Base-by-base conservation (phyloP, 2,329 filamentous ascomycete genomes). In the Delphinella strobiligena region DNA sequence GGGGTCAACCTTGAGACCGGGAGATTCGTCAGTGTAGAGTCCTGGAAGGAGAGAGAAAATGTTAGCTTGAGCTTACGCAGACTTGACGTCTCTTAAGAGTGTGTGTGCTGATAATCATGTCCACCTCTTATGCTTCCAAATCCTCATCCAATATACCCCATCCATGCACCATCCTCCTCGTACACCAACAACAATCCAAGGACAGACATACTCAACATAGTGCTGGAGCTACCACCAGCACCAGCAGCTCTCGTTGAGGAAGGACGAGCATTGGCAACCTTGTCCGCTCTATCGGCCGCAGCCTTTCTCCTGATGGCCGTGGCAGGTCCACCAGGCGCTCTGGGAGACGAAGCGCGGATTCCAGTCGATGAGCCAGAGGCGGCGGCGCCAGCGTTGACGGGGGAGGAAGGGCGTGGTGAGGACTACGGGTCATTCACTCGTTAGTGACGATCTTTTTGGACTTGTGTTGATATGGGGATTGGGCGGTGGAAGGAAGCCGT, bases 1-100 rank as follows among this genome's bases (percentile, higher is more conserved):
- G 16, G 91, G 91, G 63, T 98, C 91, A 49, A 98, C 91, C 72
- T 95, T 94, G 55, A 98, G 72, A 47, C 91, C 91, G 43, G 91
- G 91, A 49, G 85, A 93, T 71, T 98, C 91, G 61, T 98, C 91
- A 43, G 91, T 98, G 78, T 98, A 98, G 33, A 98, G 80, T 66
- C 78, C 82, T 87, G 42, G 17, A 37, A 27, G 12, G 22, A 27
- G 22, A 12, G 7, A 7, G 22, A 7, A n/a, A 27, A 27, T 27
- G 22, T 27, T 27, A 27, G 22, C 22, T 27, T 27, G n/a, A n/a
- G n/a, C n/a, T n/a, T n/a, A n/a, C n/a, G n/a, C n/a, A n/a, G n/a
- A n/a, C n/a, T n/a, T n/a, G n/a, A n/a, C n/a, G n/a, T n/a, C n/a
- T n/a, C n/a, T n/a, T n/a, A n/a, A n/a, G n/a, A n/a, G n/a, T n/a